These are phyloP conservation scores for Alliaria petiolata DNA, from an alignment of 345 rosid species.

Conservation along the genomic window DNA sequence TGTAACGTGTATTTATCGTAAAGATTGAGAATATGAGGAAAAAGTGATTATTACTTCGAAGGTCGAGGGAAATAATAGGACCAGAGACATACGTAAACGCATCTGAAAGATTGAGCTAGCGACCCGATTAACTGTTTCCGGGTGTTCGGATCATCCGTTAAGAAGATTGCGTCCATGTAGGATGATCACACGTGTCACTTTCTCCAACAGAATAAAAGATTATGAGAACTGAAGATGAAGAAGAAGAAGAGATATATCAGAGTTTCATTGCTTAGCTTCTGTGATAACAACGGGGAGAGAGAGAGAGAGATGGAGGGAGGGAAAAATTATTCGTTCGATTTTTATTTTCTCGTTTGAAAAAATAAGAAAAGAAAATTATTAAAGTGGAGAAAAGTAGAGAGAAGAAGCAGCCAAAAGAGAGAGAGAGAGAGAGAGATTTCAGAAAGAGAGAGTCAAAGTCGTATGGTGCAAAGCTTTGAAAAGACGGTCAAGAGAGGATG, in stretches of 20 bases:
- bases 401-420: constrained; percentile 27
- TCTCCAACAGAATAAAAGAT: not conserved
- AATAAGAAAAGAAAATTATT: not conserved
- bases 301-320: no score
- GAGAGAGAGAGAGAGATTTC: no score
- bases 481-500: constrained; percentile 37
- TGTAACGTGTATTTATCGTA: not conserved
- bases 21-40: not conserved
- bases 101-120: constrained; percentile 43
- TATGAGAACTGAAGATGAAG: not conserved
- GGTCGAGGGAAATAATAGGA: constrained; percentile 36
- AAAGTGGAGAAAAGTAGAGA: constrained; percentile 21
- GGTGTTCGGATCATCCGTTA: constrained; percentile 26
- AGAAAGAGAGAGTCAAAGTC: constrained; percentile 34
- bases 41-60: constrained; percentile 40
- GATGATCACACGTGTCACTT: not conserved
- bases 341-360: constrained; percentile 10
- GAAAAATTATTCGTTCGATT: constrained; percentile 22
- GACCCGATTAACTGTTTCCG: constrained; percentile 44
- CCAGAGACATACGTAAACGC: constrained; percentile 73
- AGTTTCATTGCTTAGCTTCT: constrained; percentile 2
- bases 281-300: no score
- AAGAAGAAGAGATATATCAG: not conserved
- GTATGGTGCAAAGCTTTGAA: constrained; percentile 19
- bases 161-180: constrained; percentile 56